A percentile compares a stretch with the other conserved stretches of the same genome.
phyloP scores from a whole-genome alignment of 192 early-diverging fungal genomes.

The Spinellus fusiger region DNA sequence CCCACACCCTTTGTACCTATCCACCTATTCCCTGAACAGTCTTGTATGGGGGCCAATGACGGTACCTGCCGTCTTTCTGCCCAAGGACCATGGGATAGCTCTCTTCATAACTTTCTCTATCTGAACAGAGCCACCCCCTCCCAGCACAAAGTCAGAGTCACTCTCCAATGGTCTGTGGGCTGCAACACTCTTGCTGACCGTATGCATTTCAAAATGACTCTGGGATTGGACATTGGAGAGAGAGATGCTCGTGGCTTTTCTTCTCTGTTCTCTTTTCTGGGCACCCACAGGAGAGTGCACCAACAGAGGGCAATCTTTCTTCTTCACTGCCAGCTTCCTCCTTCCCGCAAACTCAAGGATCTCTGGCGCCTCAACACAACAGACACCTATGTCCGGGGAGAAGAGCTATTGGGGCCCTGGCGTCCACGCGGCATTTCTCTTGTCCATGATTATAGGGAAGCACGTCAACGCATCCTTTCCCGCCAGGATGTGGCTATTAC shows the following conservation, averaged over 20 bases:
- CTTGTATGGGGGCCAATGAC: slow-evolving; percentile 38
- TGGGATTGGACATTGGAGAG: slow-evolving; percentile 46
- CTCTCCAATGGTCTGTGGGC: slow-evolving; percentile 40
- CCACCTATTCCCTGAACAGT: slow-evolving; percentile 38
- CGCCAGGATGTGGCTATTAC: slow-evolving; percentile 35
- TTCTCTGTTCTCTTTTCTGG: slow-evolving; percentile 34
- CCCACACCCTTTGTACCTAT: slow-evolving; percentile 40
- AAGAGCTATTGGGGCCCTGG: slow-evolving; percentile 60
- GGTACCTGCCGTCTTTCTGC: slow-evolving; percentile 53
- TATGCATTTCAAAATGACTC: neutral
- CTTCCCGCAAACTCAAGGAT: slow-evolving; percentile 42
- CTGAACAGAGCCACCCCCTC: slow-evolving; percentile 55
- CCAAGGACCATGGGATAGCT: slow-evolving; percentile 69
- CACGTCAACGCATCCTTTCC: slow-evolving; percentile 29
- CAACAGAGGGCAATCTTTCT: slow-evolving; percentile 54
- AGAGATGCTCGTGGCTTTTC: too few relatives aligned
- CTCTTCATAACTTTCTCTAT: slow-evolving; percentile 58
- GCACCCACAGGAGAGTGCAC: slow-evolving; percentile 30
- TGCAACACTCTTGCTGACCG: too few relatives aligned
- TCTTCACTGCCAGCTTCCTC: slow-evolving; percentile 50
- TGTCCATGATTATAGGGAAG: slow-evolving; percentile 44
- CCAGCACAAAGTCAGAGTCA: slow-evolving; percentile 49
- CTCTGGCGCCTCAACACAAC: slow-evolving; percentile 68
- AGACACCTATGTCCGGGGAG: slow-evolving; percentile 67
- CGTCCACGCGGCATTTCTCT: slow-evolving; percentile 60